Percentiles rank a stretch among this genome's conserved stretches.
phyloP scores from a whole-genome alignment of 768 basidiomycete genomes.

The Naganishia onofrii region DNA sequence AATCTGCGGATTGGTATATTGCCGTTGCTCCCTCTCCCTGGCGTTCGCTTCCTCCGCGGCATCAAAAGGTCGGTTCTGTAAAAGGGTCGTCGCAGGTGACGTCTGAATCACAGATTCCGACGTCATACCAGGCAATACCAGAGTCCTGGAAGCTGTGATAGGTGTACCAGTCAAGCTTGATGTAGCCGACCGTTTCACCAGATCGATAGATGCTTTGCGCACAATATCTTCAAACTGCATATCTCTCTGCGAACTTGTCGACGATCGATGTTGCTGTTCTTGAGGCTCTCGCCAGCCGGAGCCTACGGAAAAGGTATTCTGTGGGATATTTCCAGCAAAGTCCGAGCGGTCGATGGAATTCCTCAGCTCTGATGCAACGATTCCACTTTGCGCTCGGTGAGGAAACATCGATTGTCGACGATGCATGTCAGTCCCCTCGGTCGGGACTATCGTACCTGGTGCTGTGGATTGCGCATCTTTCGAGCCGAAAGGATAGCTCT shows the following conservation, averaged over 20 bases:
- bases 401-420: slow-evolving; percentile 20
- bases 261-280: not conserved
- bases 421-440: not conserved
- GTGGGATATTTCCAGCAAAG: not conserved
- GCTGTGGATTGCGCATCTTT: not conserved
- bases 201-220: slow-evolving; percentile 18
- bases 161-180: slow-evolving; percentile 18
- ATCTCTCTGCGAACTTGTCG: not conserved
- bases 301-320: not conserved
- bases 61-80: not conserved
- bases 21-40: slow-evolving; percentile 7
- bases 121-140: not conserved
- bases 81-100: not conserved
- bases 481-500: slow-evolving; percentile 24
- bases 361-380: not conserved
- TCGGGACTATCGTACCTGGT: not conserved
- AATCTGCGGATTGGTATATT: not conserved
- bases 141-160: not conserved
- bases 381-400: not conserved
- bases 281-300: not conserved
- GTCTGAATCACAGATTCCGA: not conserved
- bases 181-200: not conserved
- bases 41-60: slow-evolving; percentile 6
- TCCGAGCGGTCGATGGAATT: not conserved
- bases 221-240: slow-evolving; percentile 15